A percentile compares a stretch with the other conserved stretches of the same genome.
These are phyloP conservation scores for Cercospora sojina DNA, from an alignment of 2,329 filamentous ascomycete species.

Conservation along the genomic window DNA sequence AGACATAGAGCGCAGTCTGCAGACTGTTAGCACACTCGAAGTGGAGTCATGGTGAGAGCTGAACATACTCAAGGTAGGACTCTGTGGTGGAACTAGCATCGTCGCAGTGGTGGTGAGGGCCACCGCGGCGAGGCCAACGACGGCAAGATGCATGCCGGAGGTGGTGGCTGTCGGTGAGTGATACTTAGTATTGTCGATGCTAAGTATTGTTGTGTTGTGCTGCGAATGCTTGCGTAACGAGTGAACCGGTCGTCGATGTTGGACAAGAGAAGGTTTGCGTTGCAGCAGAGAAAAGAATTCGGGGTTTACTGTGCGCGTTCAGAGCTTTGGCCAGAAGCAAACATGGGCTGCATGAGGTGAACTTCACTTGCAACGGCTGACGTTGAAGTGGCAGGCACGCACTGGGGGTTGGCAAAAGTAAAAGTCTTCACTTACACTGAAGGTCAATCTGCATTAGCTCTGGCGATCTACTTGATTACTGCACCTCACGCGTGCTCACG, in stretches of 20 bases:
- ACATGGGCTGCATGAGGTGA: neutral
- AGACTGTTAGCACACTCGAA: neutral
- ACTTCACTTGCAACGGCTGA: conserved; percentile 5
- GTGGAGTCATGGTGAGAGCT: neutral
- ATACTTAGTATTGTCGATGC: conserved; percentile 4
- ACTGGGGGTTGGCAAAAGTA: neutral
- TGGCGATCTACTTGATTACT: neutral
- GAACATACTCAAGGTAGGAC: neutral
- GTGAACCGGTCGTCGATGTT: conserved; percentile 13
- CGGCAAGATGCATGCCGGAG: conserved; percentile 7
- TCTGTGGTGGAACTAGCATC: neutral
- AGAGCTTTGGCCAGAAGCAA: neutral
- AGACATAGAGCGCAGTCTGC: conserved; percentile 4
- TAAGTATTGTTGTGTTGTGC: conserved; percentile 11
- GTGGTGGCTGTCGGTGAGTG: neutral
- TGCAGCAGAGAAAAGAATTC: neutral
- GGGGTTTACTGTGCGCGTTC: neutral
- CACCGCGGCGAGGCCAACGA: neutral
- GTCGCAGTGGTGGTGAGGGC: neutral
- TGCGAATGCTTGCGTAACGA: conserved; percentile 9
- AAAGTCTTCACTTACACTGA: neutral
- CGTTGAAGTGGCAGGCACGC: neutral
- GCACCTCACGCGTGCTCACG: neutral
- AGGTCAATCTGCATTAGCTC: neutral
- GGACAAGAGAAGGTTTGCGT: conserved; percentile 9